Percentiles rank a stretch among this genome's conserved stretches.
These are phyloP conservation scores for Achaetomium macrosporum DNA, from an alignment of 2,329 filamentous ascomycete species.

Conservation along the genomic window DNA sequence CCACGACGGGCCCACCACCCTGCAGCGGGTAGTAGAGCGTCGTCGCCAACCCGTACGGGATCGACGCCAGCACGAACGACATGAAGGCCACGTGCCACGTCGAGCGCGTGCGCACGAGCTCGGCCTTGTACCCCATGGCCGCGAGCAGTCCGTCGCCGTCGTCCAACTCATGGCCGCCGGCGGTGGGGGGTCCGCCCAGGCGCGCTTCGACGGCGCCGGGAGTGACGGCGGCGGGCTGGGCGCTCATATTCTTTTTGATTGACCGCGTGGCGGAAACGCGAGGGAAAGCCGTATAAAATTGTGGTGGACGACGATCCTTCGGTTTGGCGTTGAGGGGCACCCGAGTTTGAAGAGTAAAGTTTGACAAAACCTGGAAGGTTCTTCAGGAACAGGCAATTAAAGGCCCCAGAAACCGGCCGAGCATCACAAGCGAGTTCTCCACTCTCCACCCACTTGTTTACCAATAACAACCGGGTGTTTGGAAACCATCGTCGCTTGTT, in stretches of 20 bases:
- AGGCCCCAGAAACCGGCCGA: too few species aligned
- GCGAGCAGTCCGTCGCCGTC: slow-evolving; percentile 56
- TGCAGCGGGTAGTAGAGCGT: slow-evolving; percentile 62
- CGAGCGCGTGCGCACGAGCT: slow-evolving; percentile 58
- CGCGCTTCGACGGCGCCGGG: slow-evolving; percentile 1
- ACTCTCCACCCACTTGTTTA: too few species aligned
- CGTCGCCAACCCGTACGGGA: slow-evolving; percentile 67
- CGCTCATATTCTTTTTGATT: not conserved
- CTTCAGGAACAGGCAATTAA: too few species aligned
- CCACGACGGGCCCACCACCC: slow-evolving; percentile 60
- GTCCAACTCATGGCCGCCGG: slow-evolving; percentile 16
- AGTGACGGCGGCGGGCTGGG: not conserved
- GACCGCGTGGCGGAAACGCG: too few species aligned
- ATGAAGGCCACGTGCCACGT: slow-evolving; percentile 67
- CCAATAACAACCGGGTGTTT: too few species aligned
- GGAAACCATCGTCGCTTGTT: too few species aligned
- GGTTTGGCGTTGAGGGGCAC: too few species aligned
- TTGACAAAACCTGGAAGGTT: too few species aligned
- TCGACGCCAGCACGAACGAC: slow-evolving; percentile 70
- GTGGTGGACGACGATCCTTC: too few species aligned
- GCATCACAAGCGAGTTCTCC: too few species aligned
- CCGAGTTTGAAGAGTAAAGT: too few species aligned
- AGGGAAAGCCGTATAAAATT: too few species aligned
- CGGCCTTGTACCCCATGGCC: slow-evolving; percentile 60
- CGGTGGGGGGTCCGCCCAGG: not conserved